Percentiles rank a stretch among this genome's conserved stretches.
phyloP scores from a whole-genome alignment of 2,329 filamentous ascomycete genomes.

The Trichothecium roseum region DNA sequence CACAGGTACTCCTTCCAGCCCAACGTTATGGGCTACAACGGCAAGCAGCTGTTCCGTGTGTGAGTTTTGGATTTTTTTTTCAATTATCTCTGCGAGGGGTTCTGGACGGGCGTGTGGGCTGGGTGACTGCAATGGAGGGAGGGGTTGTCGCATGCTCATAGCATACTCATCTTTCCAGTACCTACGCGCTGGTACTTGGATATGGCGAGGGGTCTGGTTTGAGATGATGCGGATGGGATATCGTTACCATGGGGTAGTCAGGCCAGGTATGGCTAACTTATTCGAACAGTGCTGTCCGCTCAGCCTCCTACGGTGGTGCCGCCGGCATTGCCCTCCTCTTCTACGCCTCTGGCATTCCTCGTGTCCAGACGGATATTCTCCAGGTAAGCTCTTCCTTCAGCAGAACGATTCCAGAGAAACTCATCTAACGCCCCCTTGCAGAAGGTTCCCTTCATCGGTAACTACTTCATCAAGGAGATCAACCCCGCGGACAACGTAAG shows the following conservation, averaged over 20 bases:
- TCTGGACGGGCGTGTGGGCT: no score
- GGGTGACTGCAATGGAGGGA: no score
- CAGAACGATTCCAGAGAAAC: no score
- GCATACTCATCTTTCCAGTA: no score
- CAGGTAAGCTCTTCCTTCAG: conserved; percentile 27
- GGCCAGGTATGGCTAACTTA: conserved; percentile 8
- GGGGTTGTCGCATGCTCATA: no score
- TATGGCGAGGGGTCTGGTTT: no score
- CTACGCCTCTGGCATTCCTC: conserved; percentile 52
- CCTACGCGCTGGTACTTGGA: no score
- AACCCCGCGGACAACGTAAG: conserved; percentile 54
- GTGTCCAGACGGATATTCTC: conserved; percentile 48
- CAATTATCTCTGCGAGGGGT: neutral
- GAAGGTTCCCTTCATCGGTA: conserved; percentile 45
- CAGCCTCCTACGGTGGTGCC: conserved; percentile 46
- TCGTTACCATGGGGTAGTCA: no score
- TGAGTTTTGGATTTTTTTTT: conserved; percentile 27
- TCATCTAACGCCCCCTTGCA: conserved; percentile 19
- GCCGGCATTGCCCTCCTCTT: conserved; percentile 48
- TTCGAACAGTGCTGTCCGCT: conserved; percentile 34
- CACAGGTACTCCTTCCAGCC: conserved; percentile 49
- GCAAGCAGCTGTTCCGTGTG: conserved; percentile 35
- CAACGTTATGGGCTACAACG: conserved; percentile 42
- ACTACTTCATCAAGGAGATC: conserved; percentile 40
- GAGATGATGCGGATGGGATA: no score